Evolutionary conservation across 352 stramenopile genomes (phyloP), one percentile per base, ranked within the genome.

Genomic region (Vaucheria bursata): DNA sequence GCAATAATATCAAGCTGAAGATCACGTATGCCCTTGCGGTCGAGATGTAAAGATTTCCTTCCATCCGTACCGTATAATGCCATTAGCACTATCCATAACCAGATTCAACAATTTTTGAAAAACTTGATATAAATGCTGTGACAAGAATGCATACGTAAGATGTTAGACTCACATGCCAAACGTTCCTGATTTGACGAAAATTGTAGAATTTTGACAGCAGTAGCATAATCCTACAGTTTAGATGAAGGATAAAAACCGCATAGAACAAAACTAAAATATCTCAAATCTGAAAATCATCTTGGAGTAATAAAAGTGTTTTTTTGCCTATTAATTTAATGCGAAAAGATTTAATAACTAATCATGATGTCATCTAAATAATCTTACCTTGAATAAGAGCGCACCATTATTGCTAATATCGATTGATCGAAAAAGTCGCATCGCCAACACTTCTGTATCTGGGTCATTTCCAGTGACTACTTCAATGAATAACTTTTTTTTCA

Each of bases 21-120:
- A 34, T 68, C 53, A 34, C 53, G 53, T 34, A 68, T 31, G 53
- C 53, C 53, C 31, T 34, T 31, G 53, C 53, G 53, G 53, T 68
- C 53, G 2, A 68, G 6, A 34, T 68, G 53, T 34, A 34, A 37
- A 34, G 53, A 68, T 31, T 7, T 31, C 2, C 53, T 31, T 2
- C 53, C 53, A 2, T 68, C 2, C 53, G 53, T 34, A 34, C 53
- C 53, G 53, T 68, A 68, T 34, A 68, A 37, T 31, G 53, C 37
- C 2, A 68, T 2, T 2, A 68, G 34, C 2, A 68, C 53, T 68
- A 34, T 31, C n/a, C n/a, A n/a, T n/a, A n/a, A n/a, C n/a, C n/a
- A n/a, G n/a, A n/a, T n/a, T n/a, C n/a, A n/a, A n/a, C n/a, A n/a
- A n/a, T n/a, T n/a, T n/a, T n/a, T n/a, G n/a, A n/a, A n/a, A n/a